Percentiles rank a stretch among this genome's conserved stretches.
These are phyloP conservation scores for Pyricularia pennisetigena DNA, from an alignment of 2,329 filamentous ascomycete genomes.

Conservation along the genomic window DNA sequence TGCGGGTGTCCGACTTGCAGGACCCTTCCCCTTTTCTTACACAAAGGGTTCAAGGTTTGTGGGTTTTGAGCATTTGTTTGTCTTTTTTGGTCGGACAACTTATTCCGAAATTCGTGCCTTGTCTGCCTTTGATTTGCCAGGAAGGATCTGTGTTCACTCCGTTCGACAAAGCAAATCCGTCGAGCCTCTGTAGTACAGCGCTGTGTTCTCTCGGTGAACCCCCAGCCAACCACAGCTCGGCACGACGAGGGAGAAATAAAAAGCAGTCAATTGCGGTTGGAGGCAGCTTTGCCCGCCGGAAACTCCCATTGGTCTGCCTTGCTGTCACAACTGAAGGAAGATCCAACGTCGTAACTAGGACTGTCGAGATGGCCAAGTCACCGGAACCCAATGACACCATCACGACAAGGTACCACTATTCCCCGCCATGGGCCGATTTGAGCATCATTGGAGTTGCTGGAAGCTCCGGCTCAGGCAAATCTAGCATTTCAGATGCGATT, in stretches of 20 bases:
- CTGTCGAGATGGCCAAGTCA: neutral
- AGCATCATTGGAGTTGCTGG: constrained; percentile 96
- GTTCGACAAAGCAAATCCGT: neutral
- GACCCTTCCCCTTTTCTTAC: neutral
- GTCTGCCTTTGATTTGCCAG: too few relatives aligned
- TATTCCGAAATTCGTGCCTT: neutral
- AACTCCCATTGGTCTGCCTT: neutral
- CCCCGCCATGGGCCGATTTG: constrained; percentile 90
- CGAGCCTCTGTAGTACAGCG: neutral
- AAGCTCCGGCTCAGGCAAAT: constrained; percentile 91
- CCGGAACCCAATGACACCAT: constrained; percentile 28
- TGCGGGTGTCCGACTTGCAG: neutral
- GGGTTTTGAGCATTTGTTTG: neutral
- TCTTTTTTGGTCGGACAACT: neutral
- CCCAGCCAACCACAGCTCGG: neutral
- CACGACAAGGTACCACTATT: constrained; percentile 62
- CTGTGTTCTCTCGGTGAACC: neutral
- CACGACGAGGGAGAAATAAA: neutral
- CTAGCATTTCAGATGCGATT: constrained; percentile 85
- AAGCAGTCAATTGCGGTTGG: neutral
- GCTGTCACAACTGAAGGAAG: neutral
- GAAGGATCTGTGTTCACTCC: neutral
- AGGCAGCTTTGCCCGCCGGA: neutral
- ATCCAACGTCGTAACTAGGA: neutral
- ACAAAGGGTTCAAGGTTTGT: neutral